Evolutionary conservation across 768 basidiomycete genomes (phyloP), one percentile per base, ranked within the genome.

Genomic region (Lepiota brunneoincarnata): DNA sequence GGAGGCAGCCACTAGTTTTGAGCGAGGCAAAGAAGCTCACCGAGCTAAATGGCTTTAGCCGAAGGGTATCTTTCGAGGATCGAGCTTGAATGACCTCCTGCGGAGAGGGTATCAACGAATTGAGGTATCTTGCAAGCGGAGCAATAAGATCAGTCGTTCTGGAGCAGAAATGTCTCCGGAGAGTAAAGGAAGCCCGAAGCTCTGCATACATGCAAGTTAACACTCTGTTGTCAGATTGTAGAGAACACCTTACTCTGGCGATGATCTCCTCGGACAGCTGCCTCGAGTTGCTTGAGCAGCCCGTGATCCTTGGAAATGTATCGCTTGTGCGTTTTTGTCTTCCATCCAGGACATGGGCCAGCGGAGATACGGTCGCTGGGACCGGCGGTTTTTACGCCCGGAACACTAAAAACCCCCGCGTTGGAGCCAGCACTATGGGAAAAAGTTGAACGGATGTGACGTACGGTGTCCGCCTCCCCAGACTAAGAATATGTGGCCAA

Each of bases 41-140:
- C 36, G 79, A 70, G 63, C 80, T 88, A 67, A 93, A 94, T 2
- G 89, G 78, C 59, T 83, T 89, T 41, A 91, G 73, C 10, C 83
- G 76, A 21, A 75, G 70, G 6, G 61, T 58, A 49, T 64, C 60
- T 23, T 57, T 57, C 14, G 64, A 63, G 21, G 50, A 37, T 46
- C 72, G 62, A 28, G 78, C 66, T 28, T 63, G 59, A 5, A 69
- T 66, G 39, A 79, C 71, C 60, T 85, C 83, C 6, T 74, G 69
- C 5, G 83, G 86, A 17, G 83, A 78, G 54, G 91, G 91, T 67
- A 94, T 91, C 44, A 95, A 79, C 1, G 87, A 87, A 56, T 90
- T 88, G 38, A 98, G 84, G 74, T 98, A 98, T 59, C 95, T 83
- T 61, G 95, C 87, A 4, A 98, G 78, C 0, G 96, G 96, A 2